These are phyloP conservation scores for Penicillium flavigenum DNA, from an alignment of 495 filamentous ascomycete genomes.

Conservation along the genomic window DNA sequence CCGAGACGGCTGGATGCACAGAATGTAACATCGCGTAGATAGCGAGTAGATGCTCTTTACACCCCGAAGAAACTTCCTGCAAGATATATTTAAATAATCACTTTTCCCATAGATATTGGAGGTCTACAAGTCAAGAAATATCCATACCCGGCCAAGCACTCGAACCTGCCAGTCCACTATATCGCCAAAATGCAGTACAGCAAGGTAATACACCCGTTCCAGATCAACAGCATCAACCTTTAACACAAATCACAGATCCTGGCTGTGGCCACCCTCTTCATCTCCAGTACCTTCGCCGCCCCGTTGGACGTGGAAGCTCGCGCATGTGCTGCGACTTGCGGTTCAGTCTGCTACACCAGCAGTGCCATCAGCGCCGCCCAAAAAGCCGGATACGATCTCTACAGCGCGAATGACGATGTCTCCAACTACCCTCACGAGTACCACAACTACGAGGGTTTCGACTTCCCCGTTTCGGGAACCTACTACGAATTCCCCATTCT, in stretches of 20 bases:
- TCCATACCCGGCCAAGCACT: not conserved
- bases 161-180: not conserved
- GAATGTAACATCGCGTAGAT: slow-evolving; percentile 7
- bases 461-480: slow-evolving; percentile 59
- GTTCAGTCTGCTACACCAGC: slow-evolving; percentile 49
- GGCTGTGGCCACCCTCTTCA: slow-evolving; percentile 27
- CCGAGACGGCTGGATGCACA: not conserved
- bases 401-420: slow-evolving; percentile 46
- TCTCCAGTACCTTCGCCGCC: slow-evolving; percentile 44
- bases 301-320: slow-evolving; percentile 47
- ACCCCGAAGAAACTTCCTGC: not conserved
- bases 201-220: slow-evolving; percentile 21
- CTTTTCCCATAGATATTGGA: not conserved
- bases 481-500: slow-evolving; percentile 76
- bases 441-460: slow-evolving; percentile 72
- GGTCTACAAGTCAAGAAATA: not conserved
- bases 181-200: slow-evolving; percentile 30
- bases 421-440: slow-evolving; percentile 68
- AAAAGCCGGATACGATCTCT: slow-evolving; percentile 48
- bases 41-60: not conserved
- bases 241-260: slow-evolving; percentile 23
- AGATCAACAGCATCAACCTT: not conserved
- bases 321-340: slow-evolving; percentile 52
- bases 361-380: slow-evolving; percentile 50
- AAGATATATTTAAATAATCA: slow-evolving; percentile 11